Percentiles rank a stretch among this genome's conserved stretches.
These are phyloP conservation scores for Solanum chmielewskii DNA, from an alignment of 257 asterid species.

Conservation along the genomic window DNA sequence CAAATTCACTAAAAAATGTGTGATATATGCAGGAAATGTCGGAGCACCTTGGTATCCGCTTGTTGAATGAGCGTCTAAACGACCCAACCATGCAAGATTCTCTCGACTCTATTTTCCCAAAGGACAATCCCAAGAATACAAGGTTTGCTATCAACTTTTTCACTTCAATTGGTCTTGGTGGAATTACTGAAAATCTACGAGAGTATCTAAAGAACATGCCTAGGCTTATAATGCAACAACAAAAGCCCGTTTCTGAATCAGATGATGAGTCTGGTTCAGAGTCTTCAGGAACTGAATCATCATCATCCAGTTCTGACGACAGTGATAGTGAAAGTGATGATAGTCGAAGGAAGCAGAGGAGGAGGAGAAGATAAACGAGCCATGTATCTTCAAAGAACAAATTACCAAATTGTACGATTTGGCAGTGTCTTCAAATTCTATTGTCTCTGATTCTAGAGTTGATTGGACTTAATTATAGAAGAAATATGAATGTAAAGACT, in stretches of 20 bases:
- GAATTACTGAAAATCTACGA: conserved; percentile 70
- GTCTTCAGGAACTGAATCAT: conserved; percentile 22
- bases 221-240: conserved; percentile 85
- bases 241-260: conserved; percentile 44
- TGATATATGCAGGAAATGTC: conserved; percentile 53
- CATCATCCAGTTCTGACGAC: conserved; percentile 28
- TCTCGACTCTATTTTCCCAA: conserved; percentile 67
- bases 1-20: not conserved
- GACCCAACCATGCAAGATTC: conserved; percentile 85
- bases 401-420: not conserved
- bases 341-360: conserved; percentile 19
- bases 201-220: conserved; percentile 91
- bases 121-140: conserved; percentile 71
- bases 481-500: not conserved
- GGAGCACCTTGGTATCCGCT: conserved; percentile 78
- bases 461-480: not conserved
- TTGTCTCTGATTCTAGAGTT: no score
- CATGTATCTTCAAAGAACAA: not conserved
- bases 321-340: conserved; percentile 14
- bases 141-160: conserved; percentile 81
- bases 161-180: conserved; percentile 90
- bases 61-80: conserved; percentile 69
- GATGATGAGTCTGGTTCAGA: conserved; percentile 41
- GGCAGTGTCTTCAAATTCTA: not conserved
- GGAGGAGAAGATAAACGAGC: conserved; percentile 5